Evolutionary conservation across 768 basidiomycete genomes (phyloP).

Genomic region (Daedaleopsis sinensis): DNA sequence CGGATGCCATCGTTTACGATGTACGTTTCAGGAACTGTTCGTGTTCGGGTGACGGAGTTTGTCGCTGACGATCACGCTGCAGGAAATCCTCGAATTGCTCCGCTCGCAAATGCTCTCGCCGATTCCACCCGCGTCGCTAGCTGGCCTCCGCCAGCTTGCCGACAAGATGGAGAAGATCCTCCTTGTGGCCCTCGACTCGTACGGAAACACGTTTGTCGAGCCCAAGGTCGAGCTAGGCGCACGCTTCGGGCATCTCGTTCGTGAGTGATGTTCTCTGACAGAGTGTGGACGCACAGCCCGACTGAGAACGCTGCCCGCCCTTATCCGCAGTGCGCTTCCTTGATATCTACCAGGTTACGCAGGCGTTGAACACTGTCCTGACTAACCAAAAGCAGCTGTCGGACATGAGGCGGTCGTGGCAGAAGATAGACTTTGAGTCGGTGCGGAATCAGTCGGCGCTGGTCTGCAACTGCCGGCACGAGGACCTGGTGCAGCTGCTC

Average conservation of each 20-base stretch:
- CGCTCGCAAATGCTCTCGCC: slow-evolving; percentile 84
- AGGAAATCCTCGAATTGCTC: slow-evolving; percentile 89
- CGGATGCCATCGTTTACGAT: slow-evolving; percentile 89
- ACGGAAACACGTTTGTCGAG: slow-evolving; percentile 88
- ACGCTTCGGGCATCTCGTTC: slow-evolving; percentile 87
- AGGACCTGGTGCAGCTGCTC: slow-evolving; percentile 81
- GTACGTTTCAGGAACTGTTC: slow-evolving; percentile 49
- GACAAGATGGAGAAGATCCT: slow-evolving; percentile 93
- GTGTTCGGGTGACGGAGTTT: slow-evolving; percentile 1
- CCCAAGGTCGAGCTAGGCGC: slow-evolving; percentile 91
- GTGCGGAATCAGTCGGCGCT: slow-evolving; percentile 92
- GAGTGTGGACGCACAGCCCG: background rate
- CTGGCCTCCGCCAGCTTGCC: slow-evolving; percentile 77
- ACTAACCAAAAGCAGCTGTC: slow-evolving; percentile 83
- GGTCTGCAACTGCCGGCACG: slow-evolving; percentile 91
- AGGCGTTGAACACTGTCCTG: slow-evolving; percentile 85
- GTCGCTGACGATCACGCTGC: slow-evolving; percentile 24
- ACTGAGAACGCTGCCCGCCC: slow-evolving; percentile 15
- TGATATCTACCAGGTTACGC: slow-evolving; percentile 91
- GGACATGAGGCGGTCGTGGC: slow-evolving; percentile 89
- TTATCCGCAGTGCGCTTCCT: slow-evolving; percentile 74
- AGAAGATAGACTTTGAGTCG: slow-evolving; percentile 87
- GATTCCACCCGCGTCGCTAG: slow-evolving; percentile 66
- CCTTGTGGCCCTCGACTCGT: slow-evolving; percentile 76
- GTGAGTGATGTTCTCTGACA: slow-evolving; percentile 49